Base-by-base conservation (phyloP, 306 rosid species). In the Medicago lupulina region DNA sequence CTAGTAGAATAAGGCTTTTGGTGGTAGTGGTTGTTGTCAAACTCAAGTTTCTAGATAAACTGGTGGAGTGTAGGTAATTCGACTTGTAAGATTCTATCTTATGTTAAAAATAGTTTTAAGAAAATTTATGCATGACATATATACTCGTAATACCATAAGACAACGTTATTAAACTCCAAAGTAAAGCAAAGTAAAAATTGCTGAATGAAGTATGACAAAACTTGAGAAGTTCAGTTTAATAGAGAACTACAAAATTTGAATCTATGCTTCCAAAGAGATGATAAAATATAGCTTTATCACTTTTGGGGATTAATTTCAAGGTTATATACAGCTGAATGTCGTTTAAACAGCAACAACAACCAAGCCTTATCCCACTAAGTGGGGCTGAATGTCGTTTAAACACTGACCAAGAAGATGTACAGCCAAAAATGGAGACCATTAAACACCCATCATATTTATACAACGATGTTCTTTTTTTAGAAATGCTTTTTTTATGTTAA, bases 1-100 rank as follows among this genome's bases (percentile, higher is more conserved):
- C 18, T 63, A 59, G 50, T 60, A 34, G 38, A 38, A 61, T 15
- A 47, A 60, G 44, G 55, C 64, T 67, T 68, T 69, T 44, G 70
- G 9, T 50, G n/a, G 7, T 47, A 4, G 8, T 13, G 7, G 5
- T 13, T n/a, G 19, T 58, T 23, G n/a, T 58, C 38, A 58, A 58
- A 58, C 38, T 58, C 64, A 2, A n/a, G n/a, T 58, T 58, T 54
- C 61, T 54, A 54, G 12, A 54, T 54, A 54, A 54, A 54, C 13
- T 10, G 61, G 31, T 4, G 9, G 28, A 54, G 23, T 54, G 25
- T 19, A 17, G 11, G 6, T 54, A 54, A 54, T 28, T 17, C 4
- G 28, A 54, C 60, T 17, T 18, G 28, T 54, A 18, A 54, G 60
- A 9, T 54, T 54, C 28, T 46, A 46, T 46, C n/a, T 46, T 1